Percentiles rank a stretch among this genome's conserved stretches.
phyloP scores from a whole-genome alignment of 345 rosid genomes.

The Salix caprea region DNA sequence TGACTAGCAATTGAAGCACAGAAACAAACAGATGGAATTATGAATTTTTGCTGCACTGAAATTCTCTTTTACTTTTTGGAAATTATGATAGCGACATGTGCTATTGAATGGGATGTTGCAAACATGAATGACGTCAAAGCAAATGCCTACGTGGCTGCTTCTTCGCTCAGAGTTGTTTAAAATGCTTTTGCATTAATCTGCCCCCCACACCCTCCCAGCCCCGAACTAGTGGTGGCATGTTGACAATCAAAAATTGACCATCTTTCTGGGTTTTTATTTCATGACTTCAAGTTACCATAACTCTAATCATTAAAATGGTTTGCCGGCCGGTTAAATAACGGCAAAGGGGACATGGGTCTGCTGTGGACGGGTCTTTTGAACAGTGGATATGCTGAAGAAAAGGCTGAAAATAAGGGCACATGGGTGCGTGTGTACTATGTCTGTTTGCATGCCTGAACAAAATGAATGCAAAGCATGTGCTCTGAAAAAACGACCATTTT shows the following conservation, averaged over 20 bases:
- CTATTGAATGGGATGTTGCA: not conserved
- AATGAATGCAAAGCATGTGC: slow-evolving; percentile 36
- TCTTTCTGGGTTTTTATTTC: not conserved
- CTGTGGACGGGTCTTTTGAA: not conserved
- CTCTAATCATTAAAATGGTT: not conserved
- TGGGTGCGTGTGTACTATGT: slow-evolving; percentile 36
- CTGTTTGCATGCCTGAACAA: slow-evolving; percentile 23
- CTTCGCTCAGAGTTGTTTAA: not conserved
- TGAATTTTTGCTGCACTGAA: not conserved
- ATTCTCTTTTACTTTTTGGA: not conserved
- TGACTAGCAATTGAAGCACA: not conserved
- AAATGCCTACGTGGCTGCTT: not conserved
- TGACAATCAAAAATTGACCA: not conserved
- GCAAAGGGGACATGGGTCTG: not conserved
- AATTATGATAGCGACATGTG: not conserved
- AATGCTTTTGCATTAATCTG: not conserved
- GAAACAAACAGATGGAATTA: not conserved
- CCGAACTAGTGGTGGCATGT: not conserved
- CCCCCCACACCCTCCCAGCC: not conserved
- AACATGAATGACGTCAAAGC: not conserved
- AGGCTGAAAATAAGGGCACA: slow-evolving; percentile 32
- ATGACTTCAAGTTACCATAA: not conserved
- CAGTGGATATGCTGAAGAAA: not conserved
- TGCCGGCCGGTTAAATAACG: too few relatives aligned
- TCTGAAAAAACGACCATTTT: not conserved